A percentile compares a stretch with the other conserved stretches of the same genome.
Conservation (phyloP, 2,329 filamentous ascomycete species). For the Zasmidium cellare region DNA sequence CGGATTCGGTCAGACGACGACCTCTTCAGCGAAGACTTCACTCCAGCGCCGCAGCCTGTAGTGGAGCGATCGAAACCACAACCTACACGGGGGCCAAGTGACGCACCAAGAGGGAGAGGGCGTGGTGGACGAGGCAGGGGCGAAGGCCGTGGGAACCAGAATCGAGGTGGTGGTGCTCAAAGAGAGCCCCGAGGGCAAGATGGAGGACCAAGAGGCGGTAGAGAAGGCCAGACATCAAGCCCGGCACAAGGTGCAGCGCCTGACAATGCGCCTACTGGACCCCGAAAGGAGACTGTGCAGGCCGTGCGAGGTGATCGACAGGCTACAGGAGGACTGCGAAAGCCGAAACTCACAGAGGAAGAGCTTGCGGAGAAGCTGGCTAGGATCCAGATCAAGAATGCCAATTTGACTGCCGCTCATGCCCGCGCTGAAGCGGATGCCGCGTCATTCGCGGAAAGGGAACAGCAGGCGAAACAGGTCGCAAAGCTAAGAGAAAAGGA, state of each 20-base stretch:
- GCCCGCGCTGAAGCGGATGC: conserved; percentile 68
- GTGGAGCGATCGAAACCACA: conserved; percentile 24
- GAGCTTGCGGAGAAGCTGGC: conserved; percentile 63
- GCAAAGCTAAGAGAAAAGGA: conserved; percentile 45
- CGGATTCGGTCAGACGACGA: conserved; percentile 53
- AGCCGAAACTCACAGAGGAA: conserved; percentile 65
- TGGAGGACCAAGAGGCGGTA: neutral
- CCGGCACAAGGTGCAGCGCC: conserved; percentile 16
- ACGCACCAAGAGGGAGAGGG: conserved; percentile 21
- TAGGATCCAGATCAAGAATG: conserved; percentile 62
- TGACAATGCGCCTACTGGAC: conserved; percentile 25
- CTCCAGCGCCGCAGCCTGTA: conserved; percentile 45
- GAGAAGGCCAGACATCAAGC: conserved; percentile 3
- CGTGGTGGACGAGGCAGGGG: conserved; percentile 27
- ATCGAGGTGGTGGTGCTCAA: conserved; percentile 1
- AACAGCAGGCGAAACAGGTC: conserved; percentile 58
- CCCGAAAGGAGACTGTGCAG: conserved; percentile 22
- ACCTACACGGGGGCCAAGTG: conserved; percentile 19
- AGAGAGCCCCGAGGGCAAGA: neutral
- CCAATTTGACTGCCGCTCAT: conserved; percentile 60
- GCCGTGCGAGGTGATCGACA: conserved; percentile 37
- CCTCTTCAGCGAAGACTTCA: conserved; percentile 54
- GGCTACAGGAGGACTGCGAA: conserved; percentile 36
- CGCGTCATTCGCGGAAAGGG: conserved; percentile 63
- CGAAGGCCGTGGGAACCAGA: conserved; percentile 13